phyloP scores from a whole-genome alignment of 495 filamentous ascomycete genomes.

The Aspergillus hancockii region DNA sequence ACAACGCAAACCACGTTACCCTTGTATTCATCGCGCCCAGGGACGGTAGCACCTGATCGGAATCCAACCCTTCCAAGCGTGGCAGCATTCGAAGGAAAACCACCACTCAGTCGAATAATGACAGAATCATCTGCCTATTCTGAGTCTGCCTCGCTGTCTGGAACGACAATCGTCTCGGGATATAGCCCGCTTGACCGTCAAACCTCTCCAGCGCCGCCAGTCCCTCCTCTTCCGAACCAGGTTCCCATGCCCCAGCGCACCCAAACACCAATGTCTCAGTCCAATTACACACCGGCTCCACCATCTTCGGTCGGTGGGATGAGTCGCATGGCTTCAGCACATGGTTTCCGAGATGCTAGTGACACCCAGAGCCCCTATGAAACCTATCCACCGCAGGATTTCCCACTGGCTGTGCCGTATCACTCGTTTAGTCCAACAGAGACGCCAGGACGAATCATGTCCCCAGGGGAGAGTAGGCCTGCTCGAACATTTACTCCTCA shows the following conservation, averaged over 20 bases:
- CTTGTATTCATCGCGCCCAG: slow-evolving; percentile 58
- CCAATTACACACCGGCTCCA: slow-evolving; percentile 14
- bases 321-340: slow-evolving; percentile 15
- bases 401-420: slow-evolving; percentile 12
- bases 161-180: slow-evolving; percentile 59
- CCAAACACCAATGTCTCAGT: slow-evolving; percentile 20
- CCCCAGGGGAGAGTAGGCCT: slow-evolving; percentile 4
- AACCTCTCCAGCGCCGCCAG: slow-evolving; percentile 26
- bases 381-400: slow-evolving; percentile 11
- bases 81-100: slow-evolving; percentile 23
- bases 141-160: slow-evolving; percentile 54
- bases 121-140: slow-evolving; percentile 47
- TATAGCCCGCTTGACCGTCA: slow-evolving; percentile 48
- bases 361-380: slow-evolving; percentile 16
- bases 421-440: slow-evolving; percentile 17
- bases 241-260: slow-evolving; percentile 18
- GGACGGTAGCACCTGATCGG: slow-evolving; percentile 34
- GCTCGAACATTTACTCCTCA: slow-evolving; percentile 17
- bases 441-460: slow-evolving; percentile 14
- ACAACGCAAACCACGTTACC: slow-evolving; percentile 70
- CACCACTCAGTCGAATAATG: slow-evolving; percentile 37
- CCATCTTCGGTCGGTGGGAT: slow-evolving; percentile 10
- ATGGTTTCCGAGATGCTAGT: slow-evolving; percentile 8
- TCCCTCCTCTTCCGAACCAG: slow-evolving; percentile 26
- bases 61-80: slow-evolving; percentile 46